phyloP scores from a whole-genome alignment of 2,329 filamentous ascomycete genomes.

The Calonectria pteridis region DNA sequence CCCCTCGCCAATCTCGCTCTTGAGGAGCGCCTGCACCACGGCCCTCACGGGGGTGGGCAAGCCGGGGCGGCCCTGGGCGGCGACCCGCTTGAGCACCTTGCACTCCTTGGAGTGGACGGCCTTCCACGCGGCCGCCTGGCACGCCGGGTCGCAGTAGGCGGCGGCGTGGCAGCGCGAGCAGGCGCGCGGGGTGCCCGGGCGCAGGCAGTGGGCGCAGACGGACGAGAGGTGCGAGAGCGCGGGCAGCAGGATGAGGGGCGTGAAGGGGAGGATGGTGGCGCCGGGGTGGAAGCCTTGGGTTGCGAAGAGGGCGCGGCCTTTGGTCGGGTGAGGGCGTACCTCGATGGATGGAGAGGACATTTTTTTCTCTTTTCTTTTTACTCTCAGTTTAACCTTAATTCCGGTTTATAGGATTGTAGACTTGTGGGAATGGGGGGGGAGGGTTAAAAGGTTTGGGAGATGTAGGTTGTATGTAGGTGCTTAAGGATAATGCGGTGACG shows the following conservation, averaged over 20 bases:
- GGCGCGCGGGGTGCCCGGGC: conserved; percentile 45
- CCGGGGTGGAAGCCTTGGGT: conserved; percentile 59
- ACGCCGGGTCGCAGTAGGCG: conserved; percentile 66
- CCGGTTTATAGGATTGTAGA: neutral
- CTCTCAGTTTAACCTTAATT: neutral
- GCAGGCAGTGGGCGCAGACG: conserved; percentile 65
- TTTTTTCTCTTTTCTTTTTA: neutral
- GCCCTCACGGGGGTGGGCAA: conserved; percentile 69
- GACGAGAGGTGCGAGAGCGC: conserved; percentile 54
- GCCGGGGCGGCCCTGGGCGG: conserved; percentile 39
- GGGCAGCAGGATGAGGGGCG: conserved; percentile 60
- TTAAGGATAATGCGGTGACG: neutral
- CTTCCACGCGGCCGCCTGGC: conserved; percentile 68
- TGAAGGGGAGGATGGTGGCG: conserved; percentile 59
- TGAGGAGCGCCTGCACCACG: conserved; percentile 63
- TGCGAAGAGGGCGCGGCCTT: conserved; percentile 62
- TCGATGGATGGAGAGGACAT: conserved; percentile 41
- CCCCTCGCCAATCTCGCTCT: conserved; percentile 48
- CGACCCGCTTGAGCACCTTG: conserved; percentile 54
- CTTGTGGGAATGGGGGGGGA: neutral
- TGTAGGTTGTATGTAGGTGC: neutral
- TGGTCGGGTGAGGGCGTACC: conserved; percentile 46
- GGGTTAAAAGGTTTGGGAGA: neutral
- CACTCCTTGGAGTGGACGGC: conserved; percentile 68
- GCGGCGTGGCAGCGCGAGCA: conserved; percentile 67